phyloP scores from a whole-genome alignment of 805 yeast species.

The Kodamaea lidongshanica region DNA sequence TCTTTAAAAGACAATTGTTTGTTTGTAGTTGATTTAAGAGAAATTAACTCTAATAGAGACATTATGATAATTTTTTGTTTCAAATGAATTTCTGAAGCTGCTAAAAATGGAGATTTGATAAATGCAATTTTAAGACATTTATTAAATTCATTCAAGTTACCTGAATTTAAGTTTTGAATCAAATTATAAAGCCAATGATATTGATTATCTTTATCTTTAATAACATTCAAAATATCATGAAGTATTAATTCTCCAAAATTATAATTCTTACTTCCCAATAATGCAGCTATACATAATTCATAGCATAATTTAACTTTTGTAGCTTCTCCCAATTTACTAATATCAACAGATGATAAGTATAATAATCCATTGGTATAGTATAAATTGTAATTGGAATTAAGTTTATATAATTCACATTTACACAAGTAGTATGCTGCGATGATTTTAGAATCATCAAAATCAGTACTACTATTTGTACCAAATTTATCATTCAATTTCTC shows the following conservation, averaged over 20 bases:
- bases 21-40: slow-evolving; percentile 64
- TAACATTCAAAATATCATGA: slow-evolving; percentile 68
- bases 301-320: slow-evolving; percentile 36
- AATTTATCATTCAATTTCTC: slow-evolving; percentile 55
- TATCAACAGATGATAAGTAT: slow-evolving; percentile 67
- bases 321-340: slow-evolving; percentile 31
- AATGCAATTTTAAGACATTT: slow-evolving; percentile 35
- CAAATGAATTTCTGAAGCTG: slow-evolving; percentile 56
- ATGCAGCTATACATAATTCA: slow-evolving; percentile 78
- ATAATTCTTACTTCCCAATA: slow-evolving; percentile 86
- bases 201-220: slow-evolving; percentile 37
- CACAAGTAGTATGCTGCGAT: slow-evolving; percentile 81
- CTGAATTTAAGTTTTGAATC: slow-evolving; percentile 66
- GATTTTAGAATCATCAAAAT: slow-evolving; percentile 44
- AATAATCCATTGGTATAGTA: slow-evolving; percentile 78
- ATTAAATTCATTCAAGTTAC: slow-evolving; percentile 67
- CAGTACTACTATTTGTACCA: slow-evolving; percentile 33
- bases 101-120: slow-evolving; percentile 47
- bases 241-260: slow-evolving; percentile 92
- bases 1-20: slow-evolving; percentile 69
- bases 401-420: slow-evolving; percentile 67
- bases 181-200: slow-evolving; percentile 69
- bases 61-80: slow-evolving; percentile 88
- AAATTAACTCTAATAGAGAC: slow-evolving; percentile 84
- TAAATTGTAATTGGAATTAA: slow-evolving; percentile 69